Evolutionary conservation across 108 stramenopile genomes (phyloP).

Genomic region (Nannochloropsis salina): DNA sequence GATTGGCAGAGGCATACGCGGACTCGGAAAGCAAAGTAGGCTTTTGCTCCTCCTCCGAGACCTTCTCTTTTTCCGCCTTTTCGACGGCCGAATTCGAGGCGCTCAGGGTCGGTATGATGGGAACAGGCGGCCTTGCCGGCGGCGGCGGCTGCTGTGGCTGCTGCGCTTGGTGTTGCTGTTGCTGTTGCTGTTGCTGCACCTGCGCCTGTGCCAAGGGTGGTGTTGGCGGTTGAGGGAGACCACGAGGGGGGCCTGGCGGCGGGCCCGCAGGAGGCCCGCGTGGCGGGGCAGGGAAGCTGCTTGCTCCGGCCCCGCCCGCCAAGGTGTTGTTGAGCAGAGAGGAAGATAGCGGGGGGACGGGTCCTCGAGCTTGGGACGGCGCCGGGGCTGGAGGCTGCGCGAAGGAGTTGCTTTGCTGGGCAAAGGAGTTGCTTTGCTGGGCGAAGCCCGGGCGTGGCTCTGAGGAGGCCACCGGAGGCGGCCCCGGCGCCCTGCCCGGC

Average conservation of each 20-base stretch:
- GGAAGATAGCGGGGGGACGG: conserved; percentile 20
- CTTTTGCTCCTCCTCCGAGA: neutral
- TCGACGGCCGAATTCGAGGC: no score
- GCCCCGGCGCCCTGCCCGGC: conserved; percentile 23
- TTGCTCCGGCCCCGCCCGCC: neutral
- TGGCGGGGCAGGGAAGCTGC: neutral
- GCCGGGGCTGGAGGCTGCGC: conserved; percentile 22
- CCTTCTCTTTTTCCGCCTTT: neutral
- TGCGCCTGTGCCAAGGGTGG: neutral
- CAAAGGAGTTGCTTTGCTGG: neutral
- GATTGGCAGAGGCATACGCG: neutral
- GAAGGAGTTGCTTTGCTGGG: neutral
- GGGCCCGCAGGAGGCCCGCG: neutral
- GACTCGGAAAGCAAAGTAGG: conserved; percentile 11
- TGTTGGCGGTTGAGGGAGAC: neutral
- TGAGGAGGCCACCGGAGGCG: conserved; percentile 27
- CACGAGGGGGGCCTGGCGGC: neutral
- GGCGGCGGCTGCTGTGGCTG: neutral
- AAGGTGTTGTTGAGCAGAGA: neutral
- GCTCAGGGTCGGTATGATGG: no score
- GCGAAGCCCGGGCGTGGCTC: conserved; percentile 24
- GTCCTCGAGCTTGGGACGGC: conserved; percentile 26
- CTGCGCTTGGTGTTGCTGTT: neutral
- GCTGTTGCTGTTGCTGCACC: neutral
- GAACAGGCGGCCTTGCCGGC: neutral